Evolutionary conservation across 805 yeast genomes (phyloP), one percentile per base, ranked within the genome.

Genomic region (Blastobotrys americana): DNA sequence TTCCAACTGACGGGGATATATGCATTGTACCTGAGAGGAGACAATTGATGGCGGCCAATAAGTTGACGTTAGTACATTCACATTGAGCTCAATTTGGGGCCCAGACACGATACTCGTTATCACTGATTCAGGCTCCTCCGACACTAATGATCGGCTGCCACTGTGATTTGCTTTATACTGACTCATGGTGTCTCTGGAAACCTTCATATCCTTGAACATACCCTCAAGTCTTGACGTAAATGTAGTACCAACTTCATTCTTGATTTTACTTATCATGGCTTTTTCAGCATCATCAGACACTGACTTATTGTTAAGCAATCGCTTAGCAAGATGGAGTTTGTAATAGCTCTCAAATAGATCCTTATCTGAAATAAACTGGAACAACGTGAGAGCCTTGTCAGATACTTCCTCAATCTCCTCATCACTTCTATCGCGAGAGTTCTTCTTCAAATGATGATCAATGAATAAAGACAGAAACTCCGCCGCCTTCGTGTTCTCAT

Each of bases 341-440:
- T 86, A 88, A 49, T 83, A 80, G 35, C 77, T 82, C 58, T 87
- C 95, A 65, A 88, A 89, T 20, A 84, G 67, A 63, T 88, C 96
- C 57, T 87, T 89, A 54, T 89, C 96, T 47, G 77, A 72, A 38
- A 88, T 70, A 56, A 77, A 80, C 45, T 81, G 68, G 55, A 88
- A 78, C 25, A 89, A 72, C 18, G 71, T 63, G 9, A 84, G 71
- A 0, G 87, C 76, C 21, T 73, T 72, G 37, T 69, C 69, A 44
- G 87, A 64, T 6, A 75, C 5, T 54, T 68, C 53, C 66, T 71
- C 71, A 45, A 69, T 53, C 55, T 72, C 71, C 49, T 71, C 65
- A 48, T 74, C 67, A 21, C 71, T 59, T 52, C 70, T 68, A 39
- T 70, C 76, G 41, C 70, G 67, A n/a, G 73, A 61, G 33, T 71